A percentile compares a stretch with the other conserved stretches of the same genome.
Evolutionary conservation across 2,329 filamentous ascomycete genomes (phyloP).

Genomic region (Neopestalotiopsis rosae): DNA sequence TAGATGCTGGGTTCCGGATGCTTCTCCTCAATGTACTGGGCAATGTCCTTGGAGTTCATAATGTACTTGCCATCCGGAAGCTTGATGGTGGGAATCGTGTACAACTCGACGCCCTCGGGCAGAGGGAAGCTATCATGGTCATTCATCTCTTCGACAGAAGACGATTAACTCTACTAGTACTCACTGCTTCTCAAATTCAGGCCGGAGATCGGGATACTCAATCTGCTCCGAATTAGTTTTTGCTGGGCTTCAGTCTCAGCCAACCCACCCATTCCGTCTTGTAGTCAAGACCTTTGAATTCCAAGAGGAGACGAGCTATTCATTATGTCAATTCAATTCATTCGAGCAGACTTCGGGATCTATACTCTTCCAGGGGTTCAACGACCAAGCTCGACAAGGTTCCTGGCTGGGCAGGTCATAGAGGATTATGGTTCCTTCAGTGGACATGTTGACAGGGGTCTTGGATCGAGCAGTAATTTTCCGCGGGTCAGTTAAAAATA

Average conservation of each 20-base stretch:
- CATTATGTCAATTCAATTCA: not conserved
- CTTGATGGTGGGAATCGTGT: conserved; percentile 40
- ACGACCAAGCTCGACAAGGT: conserved; percentile 60
- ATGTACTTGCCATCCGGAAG: conserved; percentile 58
- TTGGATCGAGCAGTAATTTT: not conserved
- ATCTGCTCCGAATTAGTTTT: conserved; percentile 38
- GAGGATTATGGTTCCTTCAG: conserved; percentile 49
- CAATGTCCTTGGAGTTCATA: conserved; percentile 70
- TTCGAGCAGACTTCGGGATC: conserved; percentile 23
- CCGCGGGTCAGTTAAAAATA: not conserved
- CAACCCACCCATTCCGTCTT: conserved; percentile 64
- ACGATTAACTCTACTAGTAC: conserved; percentile 21
- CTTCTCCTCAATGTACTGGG: conserved; percentile 59
- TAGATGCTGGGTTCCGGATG: conserved; percentile 64
- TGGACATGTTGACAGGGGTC: conserved; percentile 17
- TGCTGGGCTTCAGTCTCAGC: not conserved
- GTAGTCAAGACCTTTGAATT: conserved; percentile 72
- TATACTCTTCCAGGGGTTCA: conserved; percentile 75
- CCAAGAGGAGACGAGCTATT: conserved; percentile 67
- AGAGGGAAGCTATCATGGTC: conserved; percentile 54
- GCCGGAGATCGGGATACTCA: conserved; percentile 69
- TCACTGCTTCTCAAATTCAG: conserved; percentile 60
- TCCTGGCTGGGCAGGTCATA: conserved; percentile 67
- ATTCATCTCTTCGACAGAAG: not conserved
- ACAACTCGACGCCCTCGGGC: conserved; percentile 40